These are phyloP conservation scores for Venturiaceae sp. DNA, from an alignment of 2,329 filamentous ascomycete genomes.

Conservation along the genomic window DNA sequence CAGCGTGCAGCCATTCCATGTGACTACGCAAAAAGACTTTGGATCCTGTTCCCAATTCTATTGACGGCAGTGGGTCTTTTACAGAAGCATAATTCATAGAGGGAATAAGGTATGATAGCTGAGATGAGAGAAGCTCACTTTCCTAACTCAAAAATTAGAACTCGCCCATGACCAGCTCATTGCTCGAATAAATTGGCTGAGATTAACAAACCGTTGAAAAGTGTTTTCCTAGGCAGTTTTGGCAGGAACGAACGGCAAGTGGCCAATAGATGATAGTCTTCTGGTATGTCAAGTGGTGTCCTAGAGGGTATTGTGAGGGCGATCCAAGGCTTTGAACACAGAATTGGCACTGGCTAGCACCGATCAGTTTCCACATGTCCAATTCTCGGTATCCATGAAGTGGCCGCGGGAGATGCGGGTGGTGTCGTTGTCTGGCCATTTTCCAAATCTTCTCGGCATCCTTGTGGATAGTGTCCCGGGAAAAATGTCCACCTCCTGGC, in stretches of 20 bases:
- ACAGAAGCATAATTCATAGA: slow-evolving; percentile 53
- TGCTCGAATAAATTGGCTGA: not conserved
- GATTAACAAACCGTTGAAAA: slow-evolving; percentile 53
- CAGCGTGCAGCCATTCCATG: slow-evolving; percentile 51
- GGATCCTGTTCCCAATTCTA: slow-evolving; percentile 33
- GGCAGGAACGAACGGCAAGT: slow-evolving; percentile 59
- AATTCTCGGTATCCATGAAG: slow-evolving; percentile 56
- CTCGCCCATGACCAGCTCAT: slow-evolving; percentile 44
- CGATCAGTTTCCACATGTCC: slow-evolving; percentile 66
- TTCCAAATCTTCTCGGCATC: slow-evolving; percentile 63
- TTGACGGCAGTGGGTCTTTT: slow-evolving; percentile 42
- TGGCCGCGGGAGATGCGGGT: slow-evolving; percentile 59
- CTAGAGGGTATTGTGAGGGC: slow-evolving; percentile 29
- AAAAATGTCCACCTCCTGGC: slow-evolving; percentile 5
- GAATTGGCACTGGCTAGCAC: slow-evolving; percentile 55
- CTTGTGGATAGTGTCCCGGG: slow-evolving; percentile 27
- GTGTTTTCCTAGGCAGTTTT: slow-evolving; percentile 49
- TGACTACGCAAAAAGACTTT: slow-evolving; percentile 56
- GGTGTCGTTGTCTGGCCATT: slow-evolving; percentile 54
- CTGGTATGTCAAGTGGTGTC: slow-evolving; percentile 28
- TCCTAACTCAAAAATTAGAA: slow-evolving; percentile 57
- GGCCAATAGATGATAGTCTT: slow-evolving; percentile 58
- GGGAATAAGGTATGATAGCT: slow-evolving; percentile 59
- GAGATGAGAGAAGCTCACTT: slow-evolving; percentile 52
- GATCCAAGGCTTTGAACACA: slow-evolving; percentile 41